Evolutionary conservation across 2,329 filamentous ascomycete species (phyloP).

Genomic region (Chaetomium olivaceum): DNA sequence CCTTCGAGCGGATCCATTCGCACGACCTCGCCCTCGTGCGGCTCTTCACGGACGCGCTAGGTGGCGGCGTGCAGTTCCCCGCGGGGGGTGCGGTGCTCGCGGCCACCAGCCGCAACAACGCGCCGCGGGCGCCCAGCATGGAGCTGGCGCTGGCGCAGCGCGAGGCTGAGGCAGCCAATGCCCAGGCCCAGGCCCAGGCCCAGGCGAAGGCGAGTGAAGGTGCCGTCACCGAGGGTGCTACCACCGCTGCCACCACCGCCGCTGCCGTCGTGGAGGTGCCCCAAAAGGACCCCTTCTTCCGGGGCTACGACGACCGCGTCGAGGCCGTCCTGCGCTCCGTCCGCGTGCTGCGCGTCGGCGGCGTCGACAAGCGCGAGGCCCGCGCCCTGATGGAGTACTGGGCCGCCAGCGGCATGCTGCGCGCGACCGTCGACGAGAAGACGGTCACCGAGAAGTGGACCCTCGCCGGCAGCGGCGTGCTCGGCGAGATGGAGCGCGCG

Average conservation of each 20-base stretch:
- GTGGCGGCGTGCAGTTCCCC: slow-evolving; percentile 55
- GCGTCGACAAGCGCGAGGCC: slow-evolving; percentile 73
- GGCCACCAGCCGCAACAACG: slow-evolving; percentile 72
- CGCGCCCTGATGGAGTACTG: slow-evolving; percentile 89
- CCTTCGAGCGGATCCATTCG: slow-evolving; percentile 75
- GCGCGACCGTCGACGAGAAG: slow-evolving; percentile 67
- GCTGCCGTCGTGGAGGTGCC: slow-evolving; percentile 34
- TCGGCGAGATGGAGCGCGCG: slow-evolving; percentile 82
- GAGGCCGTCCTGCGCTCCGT: slow-evolving; percentile 54
- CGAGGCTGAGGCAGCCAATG: too few species aligned
- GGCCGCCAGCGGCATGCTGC: slow-evolving; percentile 78
- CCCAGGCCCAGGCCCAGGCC: slow-evolving; percentile 42
- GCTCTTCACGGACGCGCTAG: slow-evolving; percentile 72
- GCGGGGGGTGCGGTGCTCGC: slow-evolving; percentile 82
- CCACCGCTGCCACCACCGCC: too few species aligned
- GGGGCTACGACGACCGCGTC: slow-evolving; percentile 58
- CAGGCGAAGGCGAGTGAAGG: slow-evolving; percentile 37
- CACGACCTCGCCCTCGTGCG: slow-evolving; percentile 78
- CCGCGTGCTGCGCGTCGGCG: slow-evolving; percentile 59
- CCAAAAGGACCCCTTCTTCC: slow-evolving; percentile 54
- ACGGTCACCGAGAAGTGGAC: slow-evolving; percentile 82
- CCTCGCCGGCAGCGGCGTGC: slow-evolving; percentile 74
- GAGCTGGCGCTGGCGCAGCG: slow-evolving; percentile 65
- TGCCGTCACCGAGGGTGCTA: slow-evolving; percentile 5
- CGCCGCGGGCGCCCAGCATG: slow-evolving; percentile 63